Evolutionary conservation across 2,329 filamentous ascomycete genomes (phyloP).

Genomic region (Colletotrichum tamarilloi): DNA sequence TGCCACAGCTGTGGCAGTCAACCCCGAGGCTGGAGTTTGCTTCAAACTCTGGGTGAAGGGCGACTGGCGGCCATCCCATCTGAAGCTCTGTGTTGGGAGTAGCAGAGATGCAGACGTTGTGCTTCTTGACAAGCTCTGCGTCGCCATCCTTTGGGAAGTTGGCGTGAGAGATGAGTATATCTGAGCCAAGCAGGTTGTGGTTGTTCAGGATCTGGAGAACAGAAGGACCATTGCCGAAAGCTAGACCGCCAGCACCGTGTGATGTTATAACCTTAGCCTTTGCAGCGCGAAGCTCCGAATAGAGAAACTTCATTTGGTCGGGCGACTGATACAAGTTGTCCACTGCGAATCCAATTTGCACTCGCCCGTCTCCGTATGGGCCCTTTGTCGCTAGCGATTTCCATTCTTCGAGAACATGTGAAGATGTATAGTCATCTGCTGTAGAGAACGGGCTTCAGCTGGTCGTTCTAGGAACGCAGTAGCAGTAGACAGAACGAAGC

Average conservation of each 20-base stretch:
- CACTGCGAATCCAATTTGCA: constrained; percentile 55
- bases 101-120: constrained; percentile 50
- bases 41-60: constrained; percentile 11
- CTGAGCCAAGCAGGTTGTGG: constrained; percentile 26
- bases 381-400: constrained; percentile 39
- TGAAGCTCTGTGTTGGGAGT: constrained; percentile 64
- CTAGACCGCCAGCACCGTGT: constrained; percentile 13
- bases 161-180: constrained; percentile 45
- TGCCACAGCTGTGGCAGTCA: constrained; percentile 41
- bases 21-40: constrained; percentile 37
- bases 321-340: constrained; percentile 53
- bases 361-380: constrained; percentile 40
- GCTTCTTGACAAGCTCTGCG: constrained; percentile 43
- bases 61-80: constrained; percentile 50
- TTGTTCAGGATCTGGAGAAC: neutral
- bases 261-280: constrained; percentile 53
- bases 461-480: constrained; percentile 47
- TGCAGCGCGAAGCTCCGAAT: constrained; percentile 47
- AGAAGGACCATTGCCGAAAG: neutral
- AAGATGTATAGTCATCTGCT: constrained; percentile 41
- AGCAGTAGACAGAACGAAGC: constrained; percentile 58
- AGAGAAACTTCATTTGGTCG: constrained; percentile 49
- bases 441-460: constrained; percentile 44
- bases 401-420: constrained; percentile 49
- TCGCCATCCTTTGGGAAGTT: constrained; percentile 42